These are phyloP conservation scores for Fusarium odoratissimum DNA, from an alignment of 2,329 filamentous ascomycete genomes.

Conservation along the genomic window DNA sequence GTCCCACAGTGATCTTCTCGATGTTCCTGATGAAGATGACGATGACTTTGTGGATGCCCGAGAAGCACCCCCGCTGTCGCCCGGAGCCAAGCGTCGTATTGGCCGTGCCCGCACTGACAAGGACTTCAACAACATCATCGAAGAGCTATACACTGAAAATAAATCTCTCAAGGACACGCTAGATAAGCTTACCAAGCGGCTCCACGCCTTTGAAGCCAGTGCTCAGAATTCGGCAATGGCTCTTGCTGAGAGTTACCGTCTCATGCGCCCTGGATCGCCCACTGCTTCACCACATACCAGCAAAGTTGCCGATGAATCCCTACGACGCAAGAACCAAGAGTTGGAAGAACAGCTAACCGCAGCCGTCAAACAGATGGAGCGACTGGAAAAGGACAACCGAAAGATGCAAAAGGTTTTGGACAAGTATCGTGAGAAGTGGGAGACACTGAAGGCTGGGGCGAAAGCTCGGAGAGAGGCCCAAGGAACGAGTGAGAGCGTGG, in stretches of 20 bases:
- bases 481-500: constrained; percentile 49
- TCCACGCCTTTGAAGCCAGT: constrained; percentile 94
- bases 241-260: constrained; percentile 83
- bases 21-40: constrained; percentile 69
- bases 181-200: constrained; percentile 84
- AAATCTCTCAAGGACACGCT: constrained; percentile 84
- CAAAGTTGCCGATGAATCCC: constrained; percentile 49
- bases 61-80: constrained; percentile 68
- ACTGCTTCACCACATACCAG: constrained; percentile 46
- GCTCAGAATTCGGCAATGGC: constrained; percentile 89
- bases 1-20: constrained; percentile 62
- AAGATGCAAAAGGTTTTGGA: constrained; percentile 67
- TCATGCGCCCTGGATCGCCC: constrained; percentile 69
- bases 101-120: constrained; percentile 56
- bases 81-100: constrained; percentile 55
- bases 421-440: constrained; percentile 71
- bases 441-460: constrained; percentile 69
- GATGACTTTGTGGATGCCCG: constrained; percentile 92
- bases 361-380: constrained; percentile 70
- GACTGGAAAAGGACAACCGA: constrained; percentile 71
- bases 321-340: constrained; percentile 67
- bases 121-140: constrained; percentile 74
- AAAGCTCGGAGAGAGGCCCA: constrained; percentile 65
- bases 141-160: constrained; percentile 92
- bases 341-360: constrained; percentile 74